Conservation (phyloP, 116 monocot species). For the Zostera marina region DNA sequence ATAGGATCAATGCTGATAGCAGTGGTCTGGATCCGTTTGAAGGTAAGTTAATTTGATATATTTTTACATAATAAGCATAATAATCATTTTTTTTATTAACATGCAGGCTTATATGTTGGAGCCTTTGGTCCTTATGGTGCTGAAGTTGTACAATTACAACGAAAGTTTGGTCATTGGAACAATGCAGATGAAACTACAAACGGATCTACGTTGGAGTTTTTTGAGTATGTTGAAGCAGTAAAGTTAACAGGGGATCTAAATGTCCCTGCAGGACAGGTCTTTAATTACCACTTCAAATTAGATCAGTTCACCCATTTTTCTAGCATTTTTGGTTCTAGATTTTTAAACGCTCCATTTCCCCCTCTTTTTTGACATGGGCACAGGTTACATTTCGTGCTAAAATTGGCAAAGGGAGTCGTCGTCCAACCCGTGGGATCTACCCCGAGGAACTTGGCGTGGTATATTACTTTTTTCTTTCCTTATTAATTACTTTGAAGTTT, state of each 20-base stretch:
- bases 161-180: constrained; percentile 77
- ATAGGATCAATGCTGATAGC: constrained; percentile 37
- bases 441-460: constrained; percentile 95
- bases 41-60: constrained; percentile 22
- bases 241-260: constrained; percentile 87
- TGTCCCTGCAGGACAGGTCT: constrained; percentile 87
- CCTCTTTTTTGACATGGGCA: not conserved
- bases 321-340: not conserved
- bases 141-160: constrained; percentile 65
- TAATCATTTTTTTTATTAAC: not conserved
- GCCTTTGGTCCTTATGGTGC: constrained; percentile 82
- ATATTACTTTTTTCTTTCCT: not conserved
- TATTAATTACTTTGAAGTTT: not conserved
- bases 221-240: constrained; percentile 86
- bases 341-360: constrained; percentile 1
- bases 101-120: constrained; percentile 74
- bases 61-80: not conserved
- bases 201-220: constrained; percentile 49
- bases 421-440: constrained; percentile 43
- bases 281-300: not conserved
- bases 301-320: too few relatives aligned
- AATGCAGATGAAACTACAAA: constrained; percentile 17
- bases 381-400: constrained; percentile 93
- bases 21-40: constrained; percentile 56
- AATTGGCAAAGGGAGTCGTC: constrained; percentile 64